Conservation (phyloP, 2,329 filamentous ascomycete genomes). For the Elsinoe perseae region DNA sequence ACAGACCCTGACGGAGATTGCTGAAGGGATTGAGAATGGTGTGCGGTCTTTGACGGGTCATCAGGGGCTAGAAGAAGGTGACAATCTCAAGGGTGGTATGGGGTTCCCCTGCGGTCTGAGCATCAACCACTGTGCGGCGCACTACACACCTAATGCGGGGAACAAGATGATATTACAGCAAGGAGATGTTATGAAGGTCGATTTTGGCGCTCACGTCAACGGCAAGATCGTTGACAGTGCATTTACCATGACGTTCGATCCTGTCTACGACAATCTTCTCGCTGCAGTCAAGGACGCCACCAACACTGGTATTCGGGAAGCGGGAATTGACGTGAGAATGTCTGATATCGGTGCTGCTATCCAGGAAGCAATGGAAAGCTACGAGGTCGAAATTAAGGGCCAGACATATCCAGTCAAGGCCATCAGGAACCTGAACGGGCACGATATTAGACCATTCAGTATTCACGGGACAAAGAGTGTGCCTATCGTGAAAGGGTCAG, state of each 20-base stretch:
- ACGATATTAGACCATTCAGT: constrained; percentile 47
- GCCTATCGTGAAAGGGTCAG: constrained; percentile 46
- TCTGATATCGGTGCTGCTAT: constrained; percentile 50
- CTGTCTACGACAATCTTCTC: constrained; percentile 65
- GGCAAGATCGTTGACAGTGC: constrained; percentile 75
- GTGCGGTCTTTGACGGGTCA: constrained; percentile 46
- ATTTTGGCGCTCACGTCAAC: constrained; percentile 74
- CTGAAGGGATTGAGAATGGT: constrained; percentile 48
- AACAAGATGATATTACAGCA: constrained; percentile 63
- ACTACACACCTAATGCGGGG: constrained; percentile 51
- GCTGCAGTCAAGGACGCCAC: constrained; percentile 67
- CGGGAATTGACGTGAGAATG: constrained; percentile 50
- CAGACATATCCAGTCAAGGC: constrained; percentile 48
- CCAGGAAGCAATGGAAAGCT: constrained; percentile 56
- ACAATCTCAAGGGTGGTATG: constrained; percentile 45
- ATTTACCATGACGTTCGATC: constrained; percentile 71
- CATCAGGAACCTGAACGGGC: constrained; percentile 48
- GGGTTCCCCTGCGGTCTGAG: constrained; percentile 51
- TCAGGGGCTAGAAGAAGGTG: constrained; percentile 45
- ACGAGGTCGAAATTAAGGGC: constrained; percentile 50
- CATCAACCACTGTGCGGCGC: constrained; percentile 48
- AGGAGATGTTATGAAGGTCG: constrained; percentile 73
- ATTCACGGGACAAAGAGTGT: constrained; percentile 52
- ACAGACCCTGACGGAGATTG: constrained; percentile 42
- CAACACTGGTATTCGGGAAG: constrained; percentile 49